Base-by-base conservation (phyloP, 805 yeast genomes). In the Helenozyma baotianmanensis region DNA sequence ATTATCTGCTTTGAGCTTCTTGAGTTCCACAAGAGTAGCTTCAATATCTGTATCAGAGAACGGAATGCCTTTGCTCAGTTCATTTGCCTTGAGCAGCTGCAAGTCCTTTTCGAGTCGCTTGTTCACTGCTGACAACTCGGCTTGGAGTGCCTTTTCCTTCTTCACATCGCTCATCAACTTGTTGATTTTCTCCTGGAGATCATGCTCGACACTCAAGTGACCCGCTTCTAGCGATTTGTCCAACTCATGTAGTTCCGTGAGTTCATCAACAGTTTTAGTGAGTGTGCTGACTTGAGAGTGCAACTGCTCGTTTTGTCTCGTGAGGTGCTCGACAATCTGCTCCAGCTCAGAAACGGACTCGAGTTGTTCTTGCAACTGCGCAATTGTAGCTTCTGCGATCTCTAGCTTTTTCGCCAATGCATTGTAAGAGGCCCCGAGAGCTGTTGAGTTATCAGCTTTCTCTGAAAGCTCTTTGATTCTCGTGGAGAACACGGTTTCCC, bases 211-310 rank as follows among this genome's bases (percentile, higher is more conserved):
- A 14, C 56, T 63, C 1, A 47, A 18, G 33, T 70, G 77, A 25
- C 53, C 56, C 9, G 63, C 65, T 34, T 76, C 80, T 19, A 78
- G 53, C 29, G 72, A 74, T 25, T 56, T 61, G 34, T 77, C 76
- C 10, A 78, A 48, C 19, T 62, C 66, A 35, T 70, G 71, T 21
- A 78, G 43, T 36, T 74, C 78, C 25, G 68, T 72, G 14, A 74
- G 49, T 14, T 74, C 78, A 1, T 55, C 47, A 0, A 78, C 48
- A 2, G 71, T 62, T 4, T 40, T 37, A 16, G 58, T 53, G n/a
- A 75, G 47, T 3, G 39, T 35, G 0, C 37, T 29, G 3, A 75
- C 53, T 26, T 63, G 54, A 3, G 48, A 49, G 7, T 40, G 42
- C 2, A 76, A 54, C n/a, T 35, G 40, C 18, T 58, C 65, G 37